Percentiles rank a stretch among this genome's conserved stretches.
These are phyloP conservation scores for Phytopythium chamaehyphon DNA, from an alignment of 352 stramenopile species.

Conservation along the genomic window DNA sequence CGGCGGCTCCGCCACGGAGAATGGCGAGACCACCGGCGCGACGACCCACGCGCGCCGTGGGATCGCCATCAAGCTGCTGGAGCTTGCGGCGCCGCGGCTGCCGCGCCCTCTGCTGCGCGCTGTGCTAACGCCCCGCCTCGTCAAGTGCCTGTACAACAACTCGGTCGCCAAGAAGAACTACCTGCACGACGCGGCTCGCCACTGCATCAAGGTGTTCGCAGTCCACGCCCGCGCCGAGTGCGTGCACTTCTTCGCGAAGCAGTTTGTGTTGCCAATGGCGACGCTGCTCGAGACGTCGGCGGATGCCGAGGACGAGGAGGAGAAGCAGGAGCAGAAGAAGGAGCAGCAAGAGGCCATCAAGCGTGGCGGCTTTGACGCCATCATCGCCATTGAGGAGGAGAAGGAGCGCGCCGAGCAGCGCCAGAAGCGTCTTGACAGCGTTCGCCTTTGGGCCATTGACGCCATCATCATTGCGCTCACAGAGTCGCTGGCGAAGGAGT, in stretches of 20 bases:
- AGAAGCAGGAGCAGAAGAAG: constrained; percentile 34
- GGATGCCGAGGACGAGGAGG: constrained; percentile 31
- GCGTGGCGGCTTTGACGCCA: constrained; percentile 53
- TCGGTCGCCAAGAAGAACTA: constrained; percentile 77
- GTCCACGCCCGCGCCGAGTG: constrained; percentile 48
- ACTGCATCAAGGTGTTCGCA: constrained; percentile 62
- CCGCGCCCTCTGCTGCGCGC: constrained; percentile 42
- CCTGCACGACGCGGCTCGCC: constrained; percentile 69
- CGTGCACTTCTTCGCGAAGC: constrained; percentile 65
- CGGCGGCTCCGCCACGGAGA: constrained; percentile 3
- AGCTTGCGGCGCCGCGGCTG: constrained; percentile 56
- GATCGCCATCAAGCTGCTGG: constrained; percentile 81
- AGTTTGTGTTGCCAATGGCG: constrained; percentile 59
- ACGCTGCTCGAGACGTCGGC: constrained; percentile 40
- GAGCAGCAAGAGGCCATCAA: constrained; percentile 30
- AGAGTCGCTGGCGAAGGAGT: constrained; percentile 30
- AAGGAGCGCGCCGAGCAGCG: constrained; percentile 60
- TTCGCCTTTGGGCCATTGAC: constrained; percentile 74
- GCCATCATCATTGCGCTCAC: constrained; percentile 42
- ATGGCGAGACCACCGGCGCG: constrained; percentile 12
- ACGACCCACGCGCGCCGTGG: constrained; percentile 78
- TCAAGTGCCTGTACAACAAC: constrained; percentile 85
- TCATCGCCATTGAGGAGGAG: constrained; percentile 75
- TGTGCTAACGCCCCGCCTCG: constrained; percentile 70
- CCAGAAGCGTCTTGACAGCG: constrained; percentile 51